Evolutionary conservation across 179 eudicot genomes (phyloP), one percentile per base, ranked within the genome.

Genomic region (Beta corolliflora): DNA sequence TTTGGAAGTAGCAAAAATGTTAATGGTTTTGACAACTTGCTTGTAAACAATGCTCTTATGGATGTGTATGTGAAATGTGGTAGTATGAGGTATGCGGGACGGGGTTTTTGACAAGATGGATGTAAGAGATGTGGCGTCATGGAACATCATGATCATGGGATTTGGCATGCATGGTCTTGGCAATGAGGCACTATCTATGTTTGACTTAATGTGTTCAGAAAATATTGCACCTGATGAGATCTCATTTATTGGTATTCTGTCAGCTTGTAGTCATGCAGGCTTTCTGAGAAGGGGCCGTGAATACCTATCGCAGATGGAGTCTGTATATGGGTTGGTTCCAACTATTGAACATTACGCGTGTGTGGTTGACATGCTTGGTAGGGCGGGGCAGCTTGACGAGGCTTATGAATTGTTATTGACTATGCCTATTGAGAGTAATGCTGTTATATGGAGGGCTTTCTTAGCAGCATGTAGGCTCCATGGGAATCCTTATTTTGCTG

Each of bases 131-230:
- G 84, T 87, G 81, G 86, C 93, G 45, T 88, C 92, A 41, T 92
- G 96, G 96, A 92, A 92, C 75, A 91, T 92, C 44, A 87, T 91
- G 90, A 91, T 92, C 65, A 87, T 90, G 77, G 93, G 91, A 52
- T 88, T 88, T 55, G 96, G 96, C 75, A 89, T 87, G 79, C 89
- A 92, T 66, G 89, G 88, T 53, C 55, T 81, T 41, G 90, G 91
- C 60, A 67, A 71, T 12, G 76, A 88, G 70, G 91, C 93, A 59
- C 83, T 91, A 41, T 83, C 82, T 21, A 78, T 87, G 69, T 91
- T 92, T 77, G 71, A 89, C 10, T 73, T 78, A 19, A 92, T 92
- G 96, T 82, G 85, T 55, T 71, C 79, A 9, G 84, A 84, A 71
- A 88, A 91, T 19, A 81, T 83, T 77, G 73, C 72, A 16, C 91